Conservation (phyloP, 2,329 filamentous ascomycete genomes). For the Trichoderma simmonsii region DNA sequence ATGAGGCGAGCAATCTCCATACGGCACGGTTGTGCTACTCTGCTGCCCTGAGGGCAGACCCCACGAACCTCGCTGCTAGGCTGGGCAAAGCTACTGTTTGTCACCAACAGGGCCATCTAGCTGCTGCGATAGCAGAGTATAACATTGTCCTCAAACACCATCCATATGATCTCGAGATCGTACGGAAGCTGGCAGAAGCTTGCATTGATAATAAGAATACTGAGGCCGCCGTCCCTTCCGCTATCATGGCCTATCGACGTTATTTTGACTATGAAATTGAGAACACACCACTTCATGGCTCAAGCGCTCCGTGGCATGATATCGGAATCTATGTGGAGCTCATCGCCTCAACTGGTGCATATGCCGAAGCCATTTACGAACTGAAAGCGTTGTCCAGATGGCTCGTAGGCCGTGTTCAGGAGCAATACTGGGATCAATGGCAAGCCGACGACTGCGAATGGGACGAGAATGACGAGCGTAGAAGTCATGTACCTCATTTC, state of each 20-base stretch:
- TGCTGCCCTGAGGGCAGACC: slow-evolving; percentile 56
- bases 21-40: slow-evolving; percentile 59
- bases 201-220: slow-evolving; percentile 51
- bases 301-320: slow-evolving; percentile 68
- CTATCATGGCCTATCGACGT: slow-evolving; percentile 47
- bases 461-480: slow-evolving; percentile 70
- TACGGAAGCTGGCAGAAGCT: slow-evolving; percentile 56
- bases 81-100: slow-evolving; percentile 58
- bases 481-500: slow-evolving; percentile 61
- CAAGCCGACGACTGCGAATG: slow-evolving; percentile 82
- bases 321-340: slow-evolving; percentile 83
- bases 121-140: slow-evolving; percentile 56
- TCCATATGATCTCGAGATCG: slow-evolving; percentile 52
- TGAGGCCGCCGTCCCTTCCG: slow-evolving; percentile 37
- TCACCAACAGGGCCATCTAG: slow-evolving; percentile 52
- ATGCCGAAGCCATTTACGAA: slow-evolving; percentile 62
- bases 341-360: slow-evolving; percentile 62
- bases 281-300: slow-evolving; percentile 32
- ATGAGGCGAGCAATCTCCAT: slow-evolving; percentile 47
- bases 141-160: slow-evolving; percentile 50
- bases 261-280: slow-evolving; percentile 44
- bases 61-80: slow-evolving; percentile 55
- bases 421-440: slow-evolving; percentile 73
- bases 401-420: slow-evolving; percentile 72
- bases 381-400: slow-evolving; percentile 74